Conservation (phyloP, 1,284 basidiomycete genomes). For the Cerrena zonata region DNA sequence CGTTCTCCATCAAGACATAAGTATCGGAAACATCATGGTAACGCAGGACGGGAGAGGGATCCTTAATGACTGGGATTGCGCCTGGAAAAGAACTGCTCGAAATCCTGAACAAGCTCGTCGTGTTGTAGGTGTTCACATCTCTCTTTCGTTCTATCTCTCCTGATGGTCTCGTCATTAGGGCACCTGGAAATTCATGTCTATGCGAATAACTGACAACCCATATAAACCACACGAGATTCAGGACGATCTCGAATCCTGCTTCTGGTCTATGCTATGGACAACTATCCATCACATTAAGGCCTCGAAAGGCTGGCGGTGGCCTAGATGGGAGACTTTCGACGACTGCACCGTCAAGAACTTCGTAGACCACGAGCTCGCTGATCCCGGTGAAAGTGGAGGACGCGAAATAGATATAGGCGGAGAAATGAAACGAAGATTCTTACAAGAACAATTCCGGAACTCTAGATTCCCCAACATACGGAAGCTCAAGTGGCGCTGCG, state of each 20-base stretch:
- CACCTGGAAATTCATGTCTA: background rate
- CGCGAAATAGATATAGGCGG: too few species aligned
- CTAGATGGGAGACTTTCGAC: background rate
- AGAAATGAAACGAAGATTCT: too few species aligned
- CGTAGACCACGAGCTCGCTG: too few species aligned
- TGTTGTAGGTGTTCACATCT: background rate
- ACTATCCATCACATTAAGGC: background rate
- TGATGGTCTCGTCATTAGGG: background rate
- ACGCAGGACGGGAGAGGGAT: background rate
- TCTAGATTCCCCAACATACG: too few species aligned
- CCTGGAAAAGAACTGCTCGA: background rate
- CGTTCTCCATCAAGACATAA: background rate
- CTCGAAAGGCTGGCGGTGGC: background rate
- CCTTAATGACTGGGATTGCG: background rate
- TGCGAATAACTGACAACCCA: background rate
- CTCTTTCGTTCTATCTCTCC: background rate
- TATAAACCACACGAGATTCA: conserved; percentile 1
- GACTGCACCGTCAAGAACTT: too few species aligned
- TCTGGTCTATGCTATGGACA: background rate
- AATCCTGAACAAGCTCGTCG: background rate
- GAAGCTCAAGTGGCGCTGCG: background rate
- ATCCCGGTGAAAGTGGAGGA: too few species aligned
- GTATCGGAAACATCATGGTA: background rate
- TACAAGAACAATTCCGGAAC: too few species aligned
- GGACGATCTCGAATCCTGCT: background rate